These are phyloP conservation scores for Clarkia xantiana DNA, from an alignment of 345 rosid genomes.

Conservation along the genomic window DNA sequence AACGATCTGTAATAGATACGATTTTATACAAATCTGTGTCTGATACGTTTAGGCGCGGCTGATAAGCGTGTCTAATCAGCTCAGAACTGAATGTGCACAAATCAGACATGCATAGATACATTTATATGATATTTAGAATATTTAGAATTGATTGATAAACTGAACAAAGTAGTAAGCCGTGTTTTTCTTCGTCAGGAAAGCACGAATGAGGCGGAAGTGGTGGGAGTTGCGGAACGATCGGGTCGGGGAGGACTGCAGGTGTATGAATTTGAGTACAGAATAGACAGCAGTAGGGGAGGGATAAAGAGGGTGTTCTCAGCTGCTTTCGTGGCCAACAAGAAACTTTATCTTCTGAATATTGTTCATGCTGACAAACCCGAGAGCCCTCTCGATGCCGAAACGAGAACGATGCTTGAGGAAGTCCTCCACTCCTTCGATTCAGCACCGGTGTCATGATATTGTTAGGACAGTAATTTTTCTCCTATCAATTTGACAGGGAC, in stretches of 20 bases:
- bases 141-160: too few species aligned
- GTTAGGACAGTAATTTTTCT: too few species aligned
- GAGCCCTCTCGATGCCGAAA: slow-evolving; percentile 47
- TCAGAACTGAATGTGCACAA: too few species aligned
- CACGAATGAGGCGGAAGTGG: slow-evolving; percentile 58
- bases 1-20: too few species aligned
- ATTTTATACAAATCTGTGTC: too few species aligned
- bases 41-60: too few species aligned
- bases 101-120: too few species aligned
- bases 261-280: slow-evolving; percentile 68
- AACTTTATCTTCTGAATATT: slow-evolving; percentile 62
- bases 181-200: slow-evolving; percentile 44
- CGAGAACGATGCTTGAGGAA: slow-evolving; percentile 45
- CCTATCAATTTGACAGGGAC: too few species aligned
- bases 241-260: slow-evolving; percentile 47
- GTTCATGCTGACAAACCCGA: slow-evolving; percentile 65
- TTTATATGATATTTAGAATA: too few species aligned
- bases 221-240: slow-evolving; percentile 54
- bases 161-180: background rate
- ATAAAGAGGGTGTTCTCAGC: slow-evolving; percentile 75
- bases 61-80: too few species aligned
- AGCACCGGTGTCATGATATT: slow-evolving; percentile 13
- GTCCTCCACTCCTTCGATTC: slow-evolving; percentile 72
- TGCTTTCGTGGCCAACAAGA: slow-evolving; percentile 62
- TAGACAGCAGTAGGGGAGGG: slow-evolving; percentile 82